Conservation (phyloP, 2,329 filamentous ascomycete species). For the Ceratocystis albifundus region DNA sequence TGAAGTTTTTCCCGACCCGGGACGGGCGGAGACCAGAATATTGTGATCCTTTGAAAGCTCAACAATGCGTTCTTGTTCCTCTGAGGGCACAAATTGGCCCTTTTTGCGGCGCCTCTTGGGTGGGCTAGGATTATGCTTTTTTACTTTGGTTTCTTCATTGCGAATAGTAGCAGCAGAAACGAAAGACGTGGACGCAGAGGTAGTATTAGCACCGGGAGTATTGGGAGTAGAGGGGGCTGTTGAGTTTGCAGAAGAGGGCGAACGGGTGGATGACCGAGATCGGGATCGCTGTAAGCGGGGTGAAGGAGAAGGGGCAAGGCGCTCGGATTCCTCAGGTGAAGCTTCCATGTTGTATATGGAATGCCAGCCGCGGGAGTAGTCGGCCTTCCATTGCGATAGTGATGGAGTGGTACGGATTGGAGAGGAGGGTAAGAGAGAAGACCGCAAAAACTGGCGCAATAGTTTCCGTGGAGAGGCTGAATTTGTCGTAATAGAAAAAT, state of each 20-base stretch:
- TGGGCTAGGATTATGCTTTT: neutral
- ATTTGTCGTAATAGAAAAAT: neutral
- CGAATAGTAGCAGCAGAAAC: neutral
- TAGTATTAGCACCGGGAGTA: neutral
- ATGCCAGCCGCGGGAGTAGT: neutral
- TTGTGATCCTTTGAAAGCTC: conserved; percentile 26
- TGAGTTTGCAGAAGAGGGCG: neutral
- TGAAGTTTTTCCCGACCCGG: conserved; percentile 30
- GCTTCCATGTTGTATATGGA: conserved; percentile 1
- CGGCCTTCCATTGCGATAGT: neutral
- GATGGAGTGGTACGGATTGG: neutral
- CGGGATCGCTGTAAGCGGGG: neutral
- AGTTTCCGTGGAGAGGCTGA: no score
- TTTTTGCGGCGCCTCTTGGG: neutral
- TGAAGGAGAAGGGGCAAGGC: neutral
- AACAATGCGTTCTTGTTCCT: conserved; percentile 27
- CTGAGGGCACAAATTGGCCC: conserved; percentile 24
- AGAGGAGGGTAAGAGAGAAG: neutral
- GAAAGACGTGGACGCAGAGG: neutral
- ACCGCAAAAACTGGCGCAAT: neutral
- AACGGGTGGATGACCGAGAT: neutral
- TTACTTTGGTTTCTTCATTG: neutral
- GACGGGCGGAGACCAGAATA: conserved; percentile 29
- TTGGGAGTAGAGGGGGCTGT: neutral
- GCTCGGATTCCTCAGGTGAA: neutral